Evolutionary conservation across 192 early-diverging fungal species (phyloP), one percentile per base, ranked within the genome.

Genomic region (Chytriomyces confervae): DNA sequence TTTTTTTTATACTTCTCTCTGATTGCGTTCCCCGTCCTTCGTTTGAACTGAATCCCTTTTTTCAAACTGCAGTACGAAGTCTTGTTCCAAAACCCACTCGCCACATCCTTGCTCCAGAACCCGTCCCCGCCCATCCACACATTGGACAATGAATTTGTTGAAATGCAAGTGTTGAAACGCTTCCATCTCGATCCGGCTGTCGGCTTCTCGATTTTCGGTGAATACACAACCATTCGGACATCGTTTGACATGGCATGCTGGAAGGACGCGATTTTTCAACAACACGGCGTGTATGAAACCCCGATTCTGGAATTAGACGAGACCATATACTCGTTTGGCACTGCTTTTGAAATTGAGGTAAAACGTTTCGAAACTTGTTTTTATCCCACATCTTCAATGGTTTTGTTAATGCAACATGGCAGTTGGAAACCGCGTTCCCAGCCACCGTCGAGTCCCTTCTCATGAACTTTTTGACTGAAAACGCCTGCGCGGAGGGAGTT

Each of bases 221-320:
- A 24, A 13, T 69, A 48, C 13, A 69, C 67, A 49, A 69, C 67
- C 16, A 24, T 69, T 11, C 8, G 67, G 47, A 43, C 23, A 9
- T 20, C 16, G 67, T 69, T 69, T 49, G 43, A 29, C 9, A 48
- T 69, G 43, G 13, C 16, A 2, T 8, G 8, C 11, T 69, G 67
- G 67, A 44, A 69, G 16, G 67, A 65, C n/a, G 23, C 63, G 18
- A 65, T 65, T 65, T 27, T 13, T 11, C 11, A 65, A 27, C 13
- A 11, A 13, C 18, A 36, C 9, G 53, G 70, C 11, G 51, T 11
- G 9, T 7, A 23, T 1, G 70, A 23, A 13, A 57, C 20, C 24
- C 50, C 70, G 7, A 60, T 72, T 18, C 8, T 72, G 11, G 70
- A 72, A 43, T 45, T 72, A 23, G 70, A 72, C 29, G 70, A 72